Conservation (phyloP, 345 rosid genomes). For the Gossypium arboreum region DNA sequence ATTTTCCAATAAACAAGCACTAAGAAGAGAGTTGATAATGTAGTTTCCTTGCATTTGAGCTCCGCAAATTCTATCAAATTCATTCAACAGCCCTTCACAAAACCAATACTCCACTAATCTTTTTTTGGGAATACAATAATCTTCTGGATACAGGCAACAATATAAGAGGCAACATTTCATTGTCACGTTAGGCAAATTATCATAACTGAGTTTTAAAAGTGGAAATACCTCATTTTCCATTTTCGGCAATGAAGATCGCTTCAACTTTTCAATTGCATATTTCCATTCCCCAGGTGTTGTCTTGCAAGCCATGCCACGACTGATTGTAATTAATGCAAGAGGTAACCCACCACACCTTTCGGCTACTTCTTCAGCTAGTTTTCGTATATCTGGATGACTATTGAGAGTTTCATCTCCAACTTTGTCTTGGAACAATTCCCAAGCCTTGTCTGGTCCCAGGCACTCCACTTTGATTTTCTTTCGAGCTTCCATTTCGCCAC, state of each 20-base stretch:
- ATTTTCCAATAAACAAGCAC: not conserved
- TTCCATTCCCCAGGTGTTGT: constrained; percentile 9
- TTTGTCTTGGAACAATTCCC: constrained; percentile 33
- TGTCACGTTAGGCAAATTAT: not conserved
- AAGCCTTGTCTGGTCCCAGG: constrained; percentile 25
- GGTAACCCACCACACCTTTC: constrained; percentile 9
- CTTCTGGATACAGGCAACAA: constrained; percentile 15
- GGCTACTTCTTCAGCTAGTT: constrained; percentile 30
- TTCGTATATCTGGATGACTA: constrained; percentile 31
- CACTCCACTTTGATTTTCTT: constrained; percentile 22
- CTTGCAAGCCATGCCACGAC: constrained; percentile 18
- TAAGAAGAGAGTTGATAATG: not conserved
- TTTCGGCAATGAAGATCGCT: not conserved
- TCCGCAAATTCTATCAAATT: not conserved
- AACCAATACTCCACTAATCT: not conserved
- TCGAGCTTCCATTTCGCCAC: constrained; percentile 21
- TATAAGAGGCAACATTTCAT: constrained; percentile 13
- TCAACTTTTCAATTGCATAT: not conserved
- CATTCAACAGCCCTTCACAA: constrained; percentile 3
- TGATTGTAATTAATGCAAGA: constrained; percentile 5
- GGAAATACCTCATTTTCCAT: not conserved
- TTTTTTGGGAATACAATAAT: not conserved
- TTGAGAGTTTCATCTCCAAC: constrained; percentile 1
- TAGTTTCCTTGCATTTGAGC: not conserved
- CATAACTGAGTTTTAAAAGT: not conserved